A percentile compares a stretch with the other conserved stretches of the same genome.
phyloP scores from a whole-genome alignment of 2,329 filamentous ascomycete genomes.

The Fusarium lateritium region DNA sequence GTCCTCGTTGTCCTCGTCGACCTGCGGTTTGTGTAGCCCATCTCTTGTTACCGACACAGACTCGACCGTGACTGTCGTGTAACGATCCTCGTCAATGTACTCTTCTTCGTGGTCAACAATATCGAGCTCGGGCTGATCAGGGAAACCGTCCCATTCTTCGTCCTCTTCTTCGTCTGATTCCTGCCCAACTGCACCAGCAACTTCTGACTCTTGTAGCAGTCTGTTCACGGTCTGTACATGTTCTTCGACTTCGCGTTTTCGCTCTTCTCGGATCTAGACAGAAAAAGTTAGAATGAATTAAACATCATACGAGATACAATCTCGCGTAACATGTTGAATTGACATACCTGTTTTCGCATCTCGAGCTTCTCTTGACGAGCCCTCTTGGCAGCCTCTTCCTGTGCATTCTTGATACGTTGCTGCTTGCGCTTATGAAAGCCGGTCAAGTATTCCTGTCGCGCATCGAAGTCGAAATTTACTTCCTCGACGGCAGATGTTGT shows the following conservation, averaged over 20 bases:
- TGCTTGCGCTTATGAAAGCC: slow-evolving; percentile 98
- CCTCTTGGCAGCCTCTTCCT: slow-evolving; percentile 83
- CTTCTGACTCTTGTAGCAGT: slow-evolving; percentile 73
- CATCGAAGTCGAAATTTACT: slow-evolving; percentile 85
- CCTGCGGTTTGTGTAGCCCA: slow-evolving; percentile 72
- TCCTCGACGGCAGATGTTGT: slow-evolving; percentile 75
- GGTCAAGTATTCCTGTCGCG: slow-evolving; percentile 89
- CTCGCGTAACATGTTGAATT: not conserved
- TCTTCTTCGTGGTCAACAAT: slow-evolving; percentile 88
- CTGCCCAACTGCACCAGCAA: slow-evolving; percentile 58
- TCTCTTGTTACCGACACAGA: slow-evolving; percentile 85
- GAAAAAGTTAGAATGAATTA: slow-evolving; percentile 30
- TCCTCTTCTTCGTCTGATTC: slow-evolving; percentile 60
- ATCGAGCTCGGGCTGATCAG: slow-evolving; percentile 63
- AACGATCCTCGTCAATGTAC: slow-evolving; percentile 96
- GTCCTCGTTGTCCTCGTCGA: slow-evolving; percentile 56
- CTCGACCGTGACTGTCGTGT: slow-evolving; percentile 94
- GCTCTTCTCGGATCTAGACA: slow-evolving; percentile 82
- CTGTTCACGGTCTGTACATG: slow-evolving; percentile 84
- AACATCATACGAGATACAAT: not conserved
- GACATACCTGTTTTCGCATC: slow-evolving; percentile 79
- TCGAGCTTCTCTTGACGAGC: slow-evolving; percentile 83
- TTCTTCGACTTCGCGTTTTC: slow-evolving; percentile 84
- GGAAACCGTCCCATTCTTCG: slow-evolving; percentile 77
- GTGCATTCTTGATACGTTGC: slow-evolving; percentile 86